Base-by-base conservation (phyloP, 78 protist genomes). In the Bigelowiella natans region DNA sequence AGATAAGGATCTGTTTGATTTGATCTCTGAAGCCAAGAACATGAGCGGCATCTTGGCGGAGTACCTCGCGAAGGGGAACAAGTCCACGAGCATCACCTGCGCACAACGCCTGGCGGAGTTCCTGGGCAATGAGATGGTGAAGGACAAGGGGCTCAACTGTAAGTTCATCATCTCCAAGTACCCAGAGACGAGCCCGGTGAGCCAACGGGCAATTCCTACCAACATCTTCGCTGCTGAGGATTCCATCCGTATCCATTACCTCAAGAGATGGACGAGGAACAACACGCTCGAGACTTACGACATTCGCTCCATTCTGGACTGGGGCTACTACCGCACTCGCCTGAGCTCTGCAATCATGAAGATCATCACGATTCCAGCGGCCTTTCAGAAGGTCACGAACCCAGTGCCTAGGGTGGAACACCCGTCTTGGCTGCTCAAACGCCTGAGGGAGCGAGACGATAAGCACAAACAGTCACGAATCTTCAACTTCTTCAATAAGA, bases 361-460 rank as follows among this genome's bases (percentile, higher is more conserved):
- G 93, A 97, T 98, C 82, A 90, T 98, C 73, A 96, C 99, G 0
- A 97, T 98, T 85, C 99, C 99, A 0, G 99, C 99, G 0, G 98
- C 97, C 2, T 51, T 95, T 39, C 99, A 98, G 89, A 29, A 88
- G 29, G 51, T 98, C n/a, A 51, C 34, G 26, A 97, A 97, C 85
- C 99, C 99, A 2, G 96, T 96, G 11, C 98, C 98, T 28, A 92
- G 98, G 7, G 97, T 98, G 2, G 84, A 1, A 30, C 99, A 96
- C 88, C 99, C 99, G 0, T 98, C 97, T 39, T 98, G 99, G 99
- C 94, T 97, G 37, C 34, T 31, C 36, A 51, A 51, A 18, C 7
- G 73, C 34, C 18, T 51, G 73, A 51, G 73, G 73, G 73, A 51
- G 18, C 7, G 73, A 51, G 73, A 51, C 18, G 73, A 51, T 18